A percentile compares a stretch with the other conserved stretches of the same genome.
Conservation (phyloP, 2,329 filamentous ascomycete species). For the Exophiala lecanii-corni region DNA sequence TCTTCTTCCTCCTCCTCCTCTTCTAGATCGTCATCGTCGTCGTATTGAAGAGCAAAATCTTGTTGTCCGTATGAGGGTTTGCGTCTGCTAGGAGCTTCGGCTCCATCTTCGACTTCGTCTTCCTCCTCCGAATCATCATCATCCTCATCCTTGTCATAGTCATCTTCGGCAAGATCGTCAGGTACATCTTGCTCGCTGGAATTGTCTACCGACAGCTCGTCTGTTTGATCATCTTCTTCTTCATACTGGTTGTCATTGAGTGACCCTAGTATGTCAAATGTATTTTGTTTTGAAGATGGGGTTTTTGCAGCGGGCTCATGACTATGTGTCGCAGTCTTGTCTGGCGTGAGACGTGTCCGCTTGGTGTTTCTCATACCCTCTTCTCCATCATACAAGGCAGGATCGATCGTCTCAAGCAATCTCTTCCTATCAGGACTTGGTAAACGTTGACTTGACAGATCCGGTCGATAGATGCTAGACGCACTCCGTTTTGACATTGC, state of each 20-base stretch:
- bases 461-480: conserved; percentile 6
- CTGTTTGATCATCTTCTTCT: neutral
- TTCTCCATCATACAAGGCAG: neutral
- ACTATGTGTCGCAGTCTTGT: too few relatives aligned
- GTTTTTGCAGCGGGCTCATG: neutral
- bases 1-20: conserved; percentile 9
- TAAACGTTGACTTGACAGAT: conserved; percentile 3
- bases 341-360: conserved; percentile 1
- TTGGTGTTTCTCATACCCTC: neutral
- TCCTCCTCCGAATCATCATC: conserved; percentile 8
- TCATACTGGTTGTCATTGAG: conserved; percentile 3
- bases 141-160: conserved; percentile 7
- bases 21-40: conserved; percentile 4
- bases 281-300: neutral
- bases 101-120: conserved; percentile 7
- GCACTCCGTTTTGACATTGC: conserved; percentile 25
- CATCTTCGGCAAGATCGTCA: neutral
- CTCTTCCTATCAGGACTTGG: conserved; percentile 15
- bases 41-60: neutral
- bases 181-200: conserved; percentile 3
- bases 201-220: neutral
- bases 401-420: conserved; percentile 6
- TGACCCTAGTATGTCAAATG: neutral
- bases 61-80: neutral
- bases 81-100: neutral